Evolutionary conservation across 805 yeast genomes (phyloP), one percentile per base, ranked within the genome.

Genomic region (Kluyveromyces nonfermentans): DNA sequence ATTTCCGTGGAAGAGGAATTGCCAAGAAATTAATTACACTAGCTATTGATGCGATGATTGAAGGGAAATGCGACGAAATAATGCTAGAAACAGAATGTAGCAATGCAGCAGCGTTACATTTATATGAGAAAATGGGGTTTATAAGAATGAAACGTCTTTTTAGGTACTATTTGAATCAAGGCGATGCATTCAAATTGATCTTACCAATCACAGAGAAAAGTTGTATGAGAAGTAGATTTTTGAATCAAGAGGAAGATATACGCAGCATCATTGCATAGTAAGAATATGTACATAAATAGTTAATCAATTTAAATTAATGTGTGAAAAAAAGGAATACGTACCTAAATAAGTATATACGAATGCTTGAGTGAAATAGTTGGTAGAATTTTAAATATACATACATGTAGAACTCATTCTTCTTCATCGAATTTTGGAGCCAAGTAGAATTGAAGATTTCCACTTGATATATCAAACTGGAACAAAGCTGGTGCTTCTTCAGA

Each of bases 371-470:
- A 28, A 18, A 31, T 25, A 44, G 18, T 35, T 33, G 37, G 37
- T 16, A 14, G 30, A 14, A 25, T 25, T 25, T 25, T 25, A 25
- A 17, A 22, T 35, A 35, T 47, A 32, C 33, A 41, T 36, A 38
- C 46, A 41, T 34, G 41, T 35, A 44, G 30, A 31, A 19, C 42
- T 60, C 69, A 78, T 52, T 85, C 93, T 51, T 85, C 95, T 51
- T 89, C 97, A 52, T 85, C 96, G 63, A 93, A 87, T 75, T 93
- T 90, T 47, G 98, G 98, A 55, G 98, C 98, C 65, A 93, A 76
- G 77, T 85, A 93, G 77, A 85, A 93, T 64, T 96, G 82, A 64
- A 93, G 73, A 68, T 86, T 85, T 43, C 98, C 98, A 65, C 90
- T 84, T 30, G 59, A 53, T 61, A 93, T 73, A 67, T 82, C 83